Percentiles rank a stretch among this genome's conserved stretches.
phyloP scores from a whole-genome alignment of 345 rosid species.

The Arabidopsis thaliana region TAIR10.1 NC_003076.8:22789001-22789500 shows the following conservation, averaged over 20 bases:
- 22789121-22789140: conserved; percentile 94
- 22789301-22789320: conserved; percentile 9
- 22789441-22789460: conserved; percentile 98
- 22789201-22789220: conserved; percentile 6
- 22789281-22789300: conserved; percentile 11
- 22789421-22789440: conserved; percentile 77
- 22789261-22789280: conserved; percentile 21
- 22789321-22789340: not conserved
- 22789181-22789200: conserved; percentile 9
- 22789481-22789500: conserved; percentile 92
- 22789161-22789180: conserved; percentile 12
- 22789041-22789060: conserved; percentile 66
- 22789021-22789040: conserved; percentile 69
- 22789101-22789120: conserved; percentile 82
- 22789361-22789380: conserved; percentile 7
- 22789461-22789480: conserved; percentile 99
- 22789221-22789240: conserved; percentile 26
- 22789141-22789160: conserved; percentile 5
- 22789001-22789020: conserved; percentile 63
- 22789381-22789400: conserved; percentile 22
- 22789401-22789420: conserved; percentile 22
- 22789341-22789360: not conserved
- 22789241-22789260: conserved; percentile 17
- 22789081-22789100: conserved; percentile 93
- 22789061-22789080: conserved; percentile 94